Percentiles rank a stretch among this genome's conserved stretches.
phyloP scores from a whole-genome alignment of 139 green algal species.

The Bryopsis sp. region DNA sequence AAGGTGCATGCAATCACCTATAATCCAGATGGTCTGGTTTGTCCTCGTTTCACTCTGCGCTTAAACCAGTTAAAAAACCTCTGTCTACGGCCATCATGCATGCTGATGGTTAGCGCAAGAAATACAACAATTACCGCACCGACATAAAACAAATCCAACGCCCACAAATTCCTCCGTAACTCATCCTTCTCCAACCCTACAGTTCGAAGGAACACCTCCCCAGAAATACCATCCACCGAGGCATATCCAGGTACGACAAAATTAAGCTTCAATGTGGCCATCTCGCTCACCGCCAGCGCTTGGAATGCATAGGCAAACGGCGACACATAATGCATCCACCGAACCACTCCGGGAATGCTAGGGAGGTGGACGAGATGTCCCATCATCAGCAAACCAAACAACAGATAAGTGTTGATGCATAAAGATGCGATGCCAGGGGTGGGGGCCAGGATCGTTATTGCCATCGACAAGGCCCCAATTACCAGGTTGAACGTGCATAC shows the following conservation, averaged over 20 bases:
- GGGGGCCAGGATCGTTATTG: constrained; percentile 24
- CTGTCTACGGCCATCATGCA: too few species aligned
- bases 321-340: constrained; percentile 24
- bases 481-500: constrained; percentile 39
- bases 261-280: constrained; percentile 23
- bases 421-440: constrained; percentile 46
- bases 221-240: constrained; percentile 3
- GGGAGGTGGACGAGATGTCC: constrained; percentile 56
- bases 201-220: constrained; percentile 17
- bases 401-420: constrained; percentile 71
- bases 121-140: too few species aligned
- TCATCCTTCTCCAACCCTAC: constrained; percentile 10
- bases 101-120: too few species aligned
- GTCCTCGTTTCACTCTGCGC: too few species aligned
- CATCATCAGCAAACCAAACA: constrained; percentile 60
- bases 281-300: constrained; percentile 28
- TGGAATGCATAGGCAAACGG: constrained; percentile 30
- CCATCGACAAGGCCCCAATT: constrained; percentile 50
- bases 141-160: not conserved
- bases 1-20: too few species aligned
- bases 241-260: constrained; percentile 15
- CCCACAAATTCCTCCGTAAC: not conserved
- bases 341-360: constrained; percentile 26
- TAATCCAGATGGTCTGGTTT: too few species aligned
- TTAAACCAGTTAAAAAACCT: too few species aligned